These are phyloP conservation scores for Paxillus rubicundulus DNA, from an alignment of 768 basidiomycete genomes.

Conservation along the genomic window DNA sequence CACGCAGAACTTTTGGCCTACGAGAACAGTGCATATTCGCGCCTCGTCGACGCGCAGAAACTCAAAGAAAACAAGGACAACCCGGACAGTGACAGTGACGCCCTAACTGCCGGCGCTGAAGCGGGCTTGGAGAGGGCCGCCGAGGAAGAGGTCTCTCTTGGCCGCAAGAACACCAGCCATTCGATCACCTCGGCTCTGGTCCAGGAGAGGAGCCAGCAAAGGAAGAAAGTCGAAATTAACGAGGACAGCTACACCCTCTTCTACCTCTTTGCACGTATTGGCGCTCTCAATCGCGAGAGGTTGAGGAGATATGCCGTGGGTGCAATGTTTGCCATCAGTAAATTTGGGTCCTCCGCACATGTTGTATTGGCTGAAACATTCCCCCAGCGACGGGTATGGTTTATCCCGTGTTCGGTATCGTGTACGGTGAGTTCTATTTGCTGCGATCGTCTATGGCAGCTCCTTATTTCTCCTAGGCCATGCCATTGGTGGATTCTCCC, in stretches of 20 bases:
- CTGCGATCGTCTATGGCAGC: no score
- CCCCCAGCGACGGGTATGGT: conserved; percentile 52
- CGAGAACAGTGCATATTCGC: conserved; percentile 64
- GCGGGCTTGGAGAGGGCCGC: conserved; percentile 55
- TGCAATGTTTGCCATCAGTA: conserved; percentile 48
- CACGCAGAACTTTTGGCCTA: conserved; percentile 64
- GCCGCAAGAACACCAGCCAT: conserved; percentile 37
- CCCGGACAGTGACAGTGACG: conserved; percentile 25
- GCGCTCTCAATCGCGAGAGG: conserved; percentile 54
- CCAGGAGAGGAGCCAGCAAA: conserved; percentile 43
- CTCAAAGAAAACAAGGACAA: conserved; percentile 55
- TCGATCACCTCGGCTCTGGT: conserved; percentile 69
- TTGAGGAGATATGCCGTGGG: conserved; percentile 63
- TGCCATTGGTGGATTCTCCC: conserved; percentile 57
- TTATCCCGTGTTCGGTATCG: conserved; percentile 70
- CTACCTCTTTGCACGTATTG: conserved; percentile 73
- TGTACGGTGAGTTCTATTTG: conserved; percentile 42
- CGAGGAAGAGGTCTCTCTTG: conserved; percentile 61
- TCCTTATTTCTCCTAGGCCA: conserved; percentile 38
- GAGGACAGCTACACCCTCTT: conserved; percentile 43
- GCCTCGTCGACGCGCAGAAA: conserved; percentile 76
- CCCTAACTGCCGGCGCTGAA: conserved; percentile 22
- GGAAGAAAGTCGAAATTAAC: conserved; percentile 27
- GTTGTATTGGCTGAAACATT: neutral
- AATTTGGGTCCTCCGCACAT: neutral